Conservation (phyloP, 1,284 basidiomycete genomes). For the Rhodotorula sp. region DNA sequence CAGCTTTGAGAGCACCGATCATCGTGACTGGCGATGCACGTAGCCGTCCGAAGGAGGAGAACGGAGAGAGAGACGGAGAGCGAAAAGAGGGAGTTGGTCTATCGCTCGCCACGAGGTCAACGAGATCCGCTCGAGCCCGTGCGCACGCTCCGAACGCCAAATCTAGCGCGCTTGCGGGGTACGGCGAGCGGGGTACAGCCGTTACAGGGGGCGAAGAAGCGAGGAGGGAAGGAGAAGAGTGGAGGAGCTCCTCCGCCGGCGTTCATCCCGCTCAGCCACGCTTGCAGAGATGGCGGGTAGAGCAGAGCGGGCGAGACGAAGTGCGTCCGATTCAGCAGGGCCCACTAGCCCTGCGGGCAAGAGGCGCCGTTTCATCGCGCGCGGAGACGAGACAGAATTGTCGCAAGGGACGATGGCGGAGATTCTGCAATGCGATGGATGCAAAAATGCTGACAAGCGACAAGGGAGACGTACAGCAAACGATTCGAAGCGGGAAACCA, state of each 20-base stretch:
- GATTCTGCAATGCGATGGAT: neutral
- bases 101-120: neutral
- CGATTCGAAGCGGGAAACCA: neutral
- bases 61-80: neutral
- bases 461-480: neutral
- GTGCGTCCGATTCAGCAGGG: too few species aligned
- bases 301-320: too few species aligned
- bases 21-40: neutral
- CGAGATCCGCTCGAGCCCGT: neutral
- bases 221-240: too few species aligned
- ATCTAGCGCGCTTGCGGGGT: too few species aligned
- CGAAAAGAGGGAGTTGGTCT: neutral
- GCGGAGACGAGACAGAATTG: neutral
- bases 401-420: neutral
- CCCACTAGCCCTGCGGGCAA: too few species aligned
- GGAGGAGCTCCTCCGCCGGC: too few species aligned
- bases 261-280: too few species aligned
- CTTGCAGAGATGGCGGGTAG: too few species aligned
- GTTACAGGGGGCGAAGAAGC: neutral
- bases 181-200: too few species aligned
- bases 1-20: constrained; percentile 5
- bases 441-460: neutral
- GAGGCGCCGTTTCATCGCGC: neutral
- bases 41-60: neutral
- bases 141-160: too few species aligned